These are phyloP conservation scores for Erysiphe pulchra DNA, from an alignment of 2,329 filamentous ascomycete species.

Conservation along the genomic window DNA sequence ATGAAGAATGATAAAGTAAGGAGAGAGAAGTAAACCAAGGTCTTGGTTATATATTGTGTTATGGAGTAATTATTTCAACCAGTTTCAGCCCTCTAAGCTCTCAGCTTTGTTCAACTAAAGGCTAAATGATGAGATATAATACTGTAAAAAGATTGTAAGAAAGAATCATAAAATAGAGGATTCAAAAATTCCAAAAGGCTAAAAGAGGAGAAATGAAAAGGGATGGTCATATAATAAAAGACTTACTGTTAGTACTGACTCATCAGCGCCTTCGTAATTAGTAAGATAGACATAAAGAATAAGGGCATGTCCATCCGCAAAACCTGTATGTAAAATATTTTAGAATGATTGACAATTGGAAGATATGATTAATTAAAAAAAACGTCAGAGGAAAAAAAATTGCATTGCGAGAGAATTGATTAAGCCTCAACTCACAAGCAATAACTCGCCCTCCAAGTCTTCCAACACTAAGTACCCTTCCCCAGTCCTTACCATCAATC, in stretches of 20 bases:
- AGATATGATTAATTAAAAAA: background rate
- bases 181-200: no score
- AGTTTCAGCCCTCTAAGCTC: no score
- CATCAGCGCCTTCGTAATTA: slow-evolving; percentile 37
- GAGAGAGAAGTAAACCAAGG: no score
- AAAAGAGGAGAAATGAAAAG: no score
- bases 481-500: slow-evolving; percentile 89
- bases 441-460: slow-evolving; percentile 74
- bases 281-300: slow-evolving; percentile 65
- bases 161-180: no score
- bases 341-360: slow-evolving; percentile 4
- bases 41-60: no score
- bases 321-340: slow-evolving; percentile 18
- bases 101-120: background rate
- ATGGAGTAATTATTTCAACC: no score
- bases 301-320: slow-evolving; percentile 54
- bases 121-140: slow-evolving; percentile 4
- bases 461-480: slow-evolving; percentile 75
- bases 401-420: no score
- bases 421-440: slow-evolving; percentile 33
- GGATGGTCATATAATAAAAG: no score
- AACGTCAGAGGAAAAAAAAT: no score
- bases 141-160: no score
- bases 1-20: no score
- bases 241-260: slow-evolving; percentile 51